Conservation (phyloP, 2,329 filamentous ascomycete species). For the Rugonectria rugulosa region DNA sequence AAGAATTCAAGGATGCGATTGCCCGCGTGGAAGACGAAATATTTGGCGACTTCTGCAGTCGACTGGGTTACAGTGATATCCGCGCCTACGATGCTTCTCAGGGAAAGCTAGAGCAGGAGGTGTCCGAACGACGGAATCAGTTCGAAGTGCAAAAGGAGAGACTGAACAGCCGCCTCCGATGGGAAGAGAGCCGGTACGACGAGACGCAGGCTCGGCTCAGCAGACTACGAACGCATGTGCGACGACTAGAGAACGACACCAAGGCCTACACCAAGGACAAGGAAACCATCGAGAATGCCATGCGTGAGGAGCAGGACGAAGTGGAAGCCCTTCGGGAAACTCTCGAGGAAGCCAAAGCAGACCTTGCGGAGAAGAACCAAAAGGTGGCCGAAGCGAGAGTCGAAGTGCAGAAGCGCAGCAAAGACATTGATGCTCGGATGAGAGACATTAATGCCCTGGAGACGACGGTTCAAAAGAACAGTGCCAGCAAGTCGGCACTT, state of each 20-base stretch:
- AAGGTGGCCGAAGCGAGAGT: conserved; percentile 79
- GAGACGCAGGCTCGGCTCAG: conserved; percentile 74
- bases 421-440: conserved; percentile 76
- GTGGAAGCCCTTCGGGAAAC: conserved; percentile 78
- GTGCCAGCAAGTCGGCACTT: conserved; percentile 81
- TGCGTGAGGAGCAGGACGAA: conserved; percentile 77
- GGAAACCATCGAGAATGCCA: conserved; percentile 73
- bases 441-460: conserved; percentile 83
- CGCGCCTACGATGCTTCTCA: conserved; percentile 94
- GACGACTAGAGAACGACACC: conserved; percentile 74
- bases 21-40: conserved; percentile 86
- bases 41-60: conserved; percentile 84
- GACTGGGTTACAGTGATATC: conserved; percentile 87
- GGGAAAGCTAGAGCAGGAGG: conserved; percentile 89
- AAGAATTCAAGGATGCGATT: conserved; percentile 68
- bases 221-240: conserved; percentile 70
- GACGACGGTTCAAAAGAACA: conserved; percentile 84
- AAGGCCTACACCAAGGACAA: conserved; percentile 76
- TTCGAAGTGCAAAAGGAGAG: conserved; percentile 86
- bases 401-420: conserved; percentile 84
- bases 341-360: conserved; percentile 72
- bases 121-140: conserved; percentile 82
- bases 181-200: conserved; percentile 60
- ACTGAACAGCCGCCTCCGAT: conserved; percentile 68
- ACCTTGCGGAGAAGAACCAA: conserved; percentile 73